Percentiles rank a stretch among this genome's conserved stretches.
Conservation (phyloP, 306 rosid species). For the Vigna nakashimae region DNA sequence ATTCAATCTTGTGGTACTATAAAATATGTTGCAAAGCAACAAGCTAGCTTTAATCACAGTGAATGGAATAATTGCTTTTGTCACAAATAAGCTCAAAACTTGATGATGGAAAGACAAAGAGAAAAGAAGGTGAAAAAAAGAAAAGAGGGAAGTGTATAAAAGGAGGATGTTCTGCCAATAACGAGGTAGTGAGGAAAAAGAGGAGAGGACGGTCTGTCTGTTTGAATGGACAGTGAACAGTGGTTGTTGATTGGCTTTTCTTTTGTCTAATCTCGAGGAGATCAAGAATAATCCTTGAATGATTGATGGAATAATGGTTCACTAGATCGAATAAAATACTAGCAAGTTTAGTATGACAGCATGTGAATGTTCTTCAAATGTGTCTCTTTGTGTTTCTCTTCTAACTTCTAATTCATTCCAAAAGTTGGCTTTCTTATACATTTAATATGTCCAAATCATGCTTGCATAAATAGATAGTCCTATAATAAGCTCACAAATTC, state of each 20-base stretch:
- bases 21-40: constrained; percentile 51
- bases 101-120: constrained; percentile 39
- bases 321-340: constrained; percentile 24
- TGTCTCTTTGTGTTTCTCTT: not conserved
- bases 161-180: constrained; percentile 54
- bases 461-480: not conserved
- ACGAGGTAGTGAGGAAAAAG: constrained; percentile 48
- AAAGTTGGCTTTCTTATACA: constrained; percentile 34
- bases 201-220: constrained; percentile 53
- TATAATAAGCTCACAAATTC: constrained; percentile 6
- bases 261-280: constrained; percentile 48
- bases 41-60: constrained; percentile 46
- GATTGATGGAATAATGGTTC: constrained; percentile 47
- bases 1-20: constrained; percentile 42
- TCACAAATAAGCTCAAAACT: constrained; percentile 55
- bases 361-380: constrained; percentile 12
- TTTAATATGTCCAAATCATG: constrained; percentile 24
- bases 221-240: constrained; percentile 50
- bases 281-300: constrained; percentile 44
- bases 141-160: constrained; percentile 43
- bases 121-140: constrained; percentile 43
- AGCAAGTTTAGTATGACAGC: constrained; percentile 2
- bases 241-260: constrained; percentile 16
- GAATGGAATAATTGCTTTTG: constrained; percentile 62
- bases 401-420: constrained; percentile 30